phyloP scores from a whole-genome alignment of 129 eudicot species.

The Erigeron canadensis region DNA sequence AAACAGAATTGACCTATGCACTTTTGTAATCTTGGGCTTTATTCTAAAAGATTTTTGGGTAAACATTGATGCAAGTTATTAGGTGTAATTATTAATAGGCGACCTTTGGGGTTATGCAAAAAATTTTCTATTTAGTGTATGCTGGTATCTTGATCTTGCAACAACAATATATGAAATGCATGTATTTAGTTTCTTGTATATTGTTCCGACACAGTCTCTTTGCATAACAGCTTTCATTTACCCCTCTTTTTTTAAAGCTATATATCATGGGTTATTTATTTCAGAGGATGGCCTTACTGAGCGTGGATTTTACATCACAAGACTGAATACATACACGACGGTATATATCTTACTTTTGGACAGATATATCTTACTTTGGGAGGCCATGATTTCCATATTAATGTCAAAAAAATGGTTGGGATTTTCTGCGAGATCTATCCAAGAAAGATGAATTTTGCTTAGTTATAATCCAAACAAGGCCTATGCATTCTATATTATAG shows the following conservation, averaged over 20 bases:
- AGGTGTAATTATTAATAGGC: not conserved
- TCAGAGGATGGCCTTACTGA: conserved; percentile 78
- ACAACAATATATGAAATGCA: not conserved
- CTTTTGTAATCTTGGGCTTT: not conserved
- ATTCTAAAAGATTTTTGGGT: not conserved
- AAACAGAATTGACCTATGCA: not conserved
- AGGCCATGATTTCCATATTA: conserved; percentile 14
- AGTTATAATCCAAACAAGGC: not conserved
- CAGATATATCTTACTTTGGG: conserved; percentile 22
- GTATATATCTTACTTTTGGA: conserved; percentile 36
- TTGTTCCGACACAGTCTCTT: conserved; percentile 1
- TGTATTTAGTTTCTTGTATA: not conserved
- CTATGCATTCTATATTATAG: not conserved
- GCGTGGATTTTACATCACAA: conserved; percentile 84
- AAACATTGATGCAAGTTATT: conserved; percentile 8
- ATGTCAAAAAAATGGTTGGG: not conserved
- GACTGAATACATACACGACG: conserved; percentile 87
- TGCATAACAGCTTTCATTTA: not conserved
- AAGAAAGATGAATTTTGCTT: not conserved
- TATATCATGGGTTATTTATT: conserved; percentile 31
- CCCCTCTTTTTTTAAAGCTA: conserved; percentile 5
- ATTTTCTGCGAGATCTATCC: not conserved
- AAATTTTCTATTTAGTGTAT: not conserved
- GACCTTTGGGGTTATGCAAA: not conserved
- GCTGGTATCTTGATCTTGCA: not conserved